Base-by-base conservation (phyloP, 2,329 filamentous ascomycete genomes). In the Pseudocercospora fijiensis region DNA sequence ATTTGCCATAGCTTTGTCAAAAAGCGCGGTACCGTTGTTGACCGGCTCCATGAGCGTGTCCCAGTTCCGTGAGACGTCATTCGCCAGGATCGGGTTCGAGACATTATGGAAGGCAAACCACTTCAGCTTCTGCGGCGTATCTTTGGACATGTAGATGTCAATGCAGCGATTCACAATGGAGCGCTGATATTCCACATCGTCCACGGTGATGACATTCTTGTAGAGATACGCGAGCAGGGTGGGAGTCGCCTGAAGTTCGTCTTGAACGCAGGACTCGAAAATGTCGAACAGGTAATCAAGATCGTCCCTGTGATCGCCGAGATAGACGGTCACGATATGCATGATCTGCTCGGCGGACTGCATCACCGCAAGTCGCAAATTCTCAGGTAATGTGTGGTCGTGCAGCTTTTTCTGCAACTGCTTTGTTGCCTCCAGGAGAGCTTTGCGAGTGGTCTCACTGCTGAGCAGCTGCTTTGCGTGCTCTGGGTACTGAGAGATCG, bases 71-170 rank as follows among this genome's bases (percentile, higher is more conserved):
- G 95, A 94, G 43, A 96, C 89, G 77, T 99, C 95, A 90, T 94
- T 96, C 2, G 94, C 93, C 61, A 99, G 86, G 43, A 98, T 96
- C 0, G 95, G 96, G 72, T 98, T 99, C 68, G 97, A 91, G 30
- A 99, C 85, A 75, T 96, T 88, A 75, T 92, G 92, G 74, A 99
- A 88, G 37, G 96, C 82, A 76, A 96, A 99, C 58, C 92, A 90
- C 77, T 99, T 99, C 51, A 91, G 91, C 80, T 90, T 93, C 77
- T 97, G 95, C 0, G 90, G 88, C 11, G 89, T 90, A 52, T 83
- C 86, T 73, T 89, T 91, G 57, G 88, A 86, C 6, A 90, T 88
- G 75, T 97, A 99, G 0, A 92, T 82, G 62, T 98, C 93, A 53
- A 99, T 85, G 73, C 92, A 96, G 60, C 91, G 89, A 72, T 94